Evolutionary conservation across 2,329 filamentous ascomycete species (phyloP).

Genomic region (Davidsoniella neocaledoniae): DNA sequence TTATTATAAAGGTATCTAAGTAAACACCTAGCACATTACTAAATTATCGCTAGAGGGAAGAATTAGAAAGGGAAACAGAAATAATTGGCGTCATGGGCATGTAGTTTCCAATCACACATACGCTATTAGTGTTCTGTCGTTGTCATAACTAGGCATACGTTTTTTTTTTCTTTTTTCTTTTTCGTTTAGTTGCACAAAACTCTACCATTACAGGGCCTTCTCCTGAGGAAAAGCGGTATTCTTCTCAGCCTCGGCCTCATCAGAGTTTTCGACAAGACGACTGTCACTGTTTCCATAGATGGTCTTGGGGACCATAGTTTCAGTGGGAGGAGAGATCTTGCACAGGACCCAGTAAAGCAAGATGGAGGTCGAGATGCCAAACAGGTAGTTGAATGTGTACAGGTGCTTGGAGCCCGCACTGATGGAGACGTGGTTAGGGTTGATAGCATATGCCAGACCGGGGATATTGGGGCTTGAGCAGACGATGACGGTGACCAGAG

Average conservation of each 20-base stretch:
- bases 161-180: not conserved
- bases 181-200: not conserved
- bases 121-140: too few relatives aligned
- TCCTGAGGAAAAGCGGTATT: conserved; percentile 1
- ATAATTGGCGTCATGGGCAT: too few relatives aligned
- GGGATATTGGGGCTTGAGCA: conserved; percentile 25
- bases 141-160: too few relatives aligned
- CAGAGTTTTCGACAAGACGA: not conserved
- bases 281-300: conserved; percentile 1
- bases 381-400: conserved; percentile 17
- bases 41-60: not conserved
- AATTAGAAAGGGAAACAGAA: too few relatives aligned
- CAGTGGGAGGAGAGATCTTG: conserved; percentile 9
- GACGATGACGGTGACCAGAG: conserved; percentile 24
- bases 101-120: too few relatives aligned
- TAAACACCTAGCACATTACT: not conserved
- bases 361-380: conserved; percentile 15
- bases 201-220: not conserved
- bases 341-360: conserved; percentile 13
- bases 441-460: conserved; percentile 21
- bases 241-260: conserved; percentile 4
- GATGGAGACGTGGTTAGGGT: conserved; percentile 8
- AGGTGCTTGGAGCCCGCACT: conserved; percentile 9
- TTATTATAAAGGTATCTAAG: not conserved
- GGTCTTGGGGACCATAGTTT: conserved; percentile 8